Evolutionary conservation across 768 basidiomycete genomes (phyloP), one percentile per base, ranked within the genome.

Genomic region (Tulasnella sp.): DNA sequence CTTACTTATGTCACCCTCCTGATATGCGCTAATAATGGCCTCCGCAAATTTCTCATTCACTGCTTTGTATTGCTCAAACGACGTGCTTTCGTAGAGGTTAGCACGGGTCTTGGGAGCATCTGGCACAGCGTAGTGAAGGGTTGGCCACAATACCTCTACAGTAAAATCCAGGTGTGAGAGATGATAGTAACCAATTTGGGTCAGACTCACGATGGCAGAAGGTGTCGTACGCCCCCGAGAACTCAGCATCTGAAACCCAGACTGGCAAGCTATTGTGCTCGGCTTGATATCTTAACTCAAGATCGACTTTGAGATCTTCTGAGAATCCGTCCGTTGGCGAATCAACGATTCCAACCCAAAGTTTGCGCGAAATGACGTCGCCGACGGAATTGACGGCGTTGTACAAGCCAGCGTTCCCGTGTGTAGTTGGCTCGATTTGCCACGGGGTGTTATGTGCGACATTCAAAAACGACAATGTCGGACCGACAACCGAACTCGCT

Each of bases 21-120:
- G 73, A 65, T 89, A 90, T 39, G 78, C 73, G 5, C 76, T 73
- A 41, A 83, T 77, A 63, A 96, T 91, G 37, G 75, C 73, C 40
- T 85, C 77, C 0, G 92, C 92, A 60, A 95, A 96, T 39, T 83
- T 79, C 62, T 83, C 72, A 69, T 99, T 99, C 54, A 92, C 89
- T 9, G 82, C 74, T 53, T 80, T 77, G 64, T 96, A 98, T 58
- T 90, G 82, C 58, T 79, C 77, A 71, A 79, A 96, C 0, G 81
- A 75, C 0, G 73, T 81, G 28, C 77, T 78, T 66, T 90, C 85
- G 64, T 81, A 85, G 62, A 83, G 86, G 33, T 75, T 51, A 62
- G 58, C 60, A 56, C 83, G 87, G 0, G 81, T 88, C 67, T 84
- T 87, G 0, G 86, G 86, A 1, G 86, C 87, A 60, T 89, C 86